A percentile compares a stretch with the other conserved stretches of the same genome.
These are phyloP conservation scores for Phytophthora constricta DNA, from an alignment of 352 stramenopile genomes.

Conservation along the genomic window DNA sequence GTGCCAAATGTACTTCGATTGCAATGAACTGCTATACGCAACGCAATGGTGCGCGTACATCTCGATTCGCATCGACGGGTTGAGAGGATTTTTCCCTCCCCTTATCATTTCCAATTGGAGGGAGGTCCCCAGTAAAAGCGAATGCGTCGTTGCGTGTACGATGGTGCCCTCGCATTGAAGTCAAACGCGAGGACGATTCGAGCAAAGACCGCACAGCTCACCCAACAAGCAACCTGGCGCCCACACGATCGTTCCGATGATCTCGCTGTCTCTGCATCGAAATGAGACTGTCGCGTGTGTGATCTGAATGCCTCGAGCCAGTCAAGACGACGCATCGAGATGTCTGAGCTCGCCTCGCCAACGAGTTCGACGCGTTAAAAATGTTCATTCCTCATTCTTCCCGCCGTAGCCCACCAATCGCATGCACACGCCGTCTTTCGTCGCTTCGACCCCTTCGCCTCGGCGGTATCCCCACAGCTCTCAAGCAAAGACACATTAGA, in stretches of 20 bases:
- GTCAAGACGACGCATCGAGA: conserved; percentile 16
- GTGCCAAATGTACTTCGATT: neutral
- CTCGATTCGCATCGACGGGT: too few species aligned
- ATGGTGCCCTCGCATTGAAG: conserved; percentile 1
- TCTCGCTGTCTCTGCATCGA: conserved; percentile 29
- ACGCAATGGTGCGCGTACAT: too few species aligned
- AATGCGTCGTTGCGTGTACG: neutral
- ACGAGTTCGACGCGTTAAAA: neutral
- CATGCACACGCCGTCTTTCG: neutral
- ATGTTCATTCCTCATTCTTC: conserved; percentile 28
- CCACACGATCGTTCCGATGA: conserved; percentile 33
- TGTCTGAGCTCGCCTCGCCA: conserved; percentile 12
- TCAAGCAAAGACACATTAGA: neutral
- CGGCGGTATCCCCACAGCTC: neutral
- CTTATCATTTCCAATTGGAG: neutral
- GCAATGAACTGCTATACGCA: too few species aligned
- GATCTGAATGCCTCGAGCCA: conserved; percentile 17
- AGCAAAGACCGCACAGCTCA: neutral
- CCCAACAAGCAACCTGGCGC: neutral
- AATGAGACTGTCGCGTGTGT: conserved; percentile 22
- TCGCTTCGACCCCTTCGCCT: neutral
- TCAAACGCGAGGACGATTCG: neutral
- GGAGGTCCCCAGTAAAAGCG: neutral
- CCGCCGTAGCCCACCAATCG: neutral
- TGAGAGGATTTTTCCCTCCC: neutral